Evolutionary conservation across 805 yeast species (phyloP).

Genomic region (Starmerella sirachaensis): DNA sequence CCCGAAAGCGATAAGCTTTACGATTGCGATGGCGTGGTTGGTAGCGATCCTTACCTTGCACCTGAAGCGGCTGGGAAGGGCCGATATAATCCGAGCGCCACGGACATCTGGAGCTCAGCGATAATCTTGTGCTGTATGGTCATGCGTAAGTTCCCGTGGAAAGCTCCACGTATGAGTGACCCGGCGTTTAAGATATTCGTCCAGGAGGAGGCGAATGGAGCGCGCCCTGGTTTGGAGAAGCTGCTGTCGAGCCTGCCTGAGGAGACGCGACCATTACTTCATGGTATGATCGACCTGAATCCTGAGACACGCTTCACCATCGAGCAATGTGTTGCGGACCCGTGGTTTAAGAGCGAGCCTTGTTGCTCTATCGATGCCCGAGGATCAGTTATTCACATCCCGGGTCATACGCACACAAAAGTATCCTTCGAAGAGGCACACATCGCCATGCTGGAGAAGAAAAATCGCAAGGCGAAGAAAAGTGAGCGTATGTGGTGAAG

Average conservation of each 20-base stretch:
- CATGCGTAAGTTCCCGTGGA: slow-evolving; percentile 88
- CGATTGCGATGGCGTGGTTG: slow-evolving; percentile 75
- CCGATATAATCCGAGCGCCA: slow-evolving; percentile 83
- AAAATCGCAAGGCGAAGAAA: slow-evolving; percentile 42
- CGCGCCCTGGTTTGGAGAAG: slow-evolving; percentile 48
- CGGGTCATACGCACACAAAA: slow-evolving; percentile 68
- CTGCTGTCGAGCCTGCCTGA: slow-evolving; percentile 59
- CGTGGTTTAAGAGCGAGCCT: slow-evolving; percentile 46
- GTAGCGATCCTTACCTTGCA: slow-evolving; percentile 80
- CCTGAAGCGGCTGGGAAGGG: slow-evolving; percentile 81
- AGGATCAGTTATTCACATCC: slow-evolving; percentile 33
- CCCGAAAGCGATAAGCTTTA: slow-evolving; percentile 65
- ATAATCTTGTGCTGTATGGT: slow-evolving; percentile 88
- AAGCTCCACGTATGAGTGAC: slow-evolving; percentile 72
- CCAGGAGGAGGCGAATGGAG: slow-evolving; percentile 19
- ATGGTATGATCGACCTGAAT: slow-evolving; percentile 54
- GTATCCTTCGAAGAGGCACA: slow-evolving; percentile 93
- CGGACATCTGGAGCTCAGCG: slow-evolving; percentile 88
- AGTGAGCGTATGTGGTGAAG: slow-evolving; percentile 33
- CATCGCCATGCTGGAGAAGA: slow-evolving; percentile 82
- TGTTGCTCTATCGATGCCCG: slow-evolving; percentile 50
- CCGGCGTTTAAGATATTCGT: slow-evolving; percentile 74
- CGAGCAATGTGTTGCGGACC: slow-evolving; percentile 43
- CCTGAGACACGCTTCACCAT: slow-evolving; percentile 49
- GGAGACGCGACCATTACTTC: slow-evolving; percentile 49